These are phyloP conservation scores for Pseudisothecium myosuroides DNA, from an alignment of 225 moss, liverwort and hornwort species.

Conservation along the genomic window DNA sequence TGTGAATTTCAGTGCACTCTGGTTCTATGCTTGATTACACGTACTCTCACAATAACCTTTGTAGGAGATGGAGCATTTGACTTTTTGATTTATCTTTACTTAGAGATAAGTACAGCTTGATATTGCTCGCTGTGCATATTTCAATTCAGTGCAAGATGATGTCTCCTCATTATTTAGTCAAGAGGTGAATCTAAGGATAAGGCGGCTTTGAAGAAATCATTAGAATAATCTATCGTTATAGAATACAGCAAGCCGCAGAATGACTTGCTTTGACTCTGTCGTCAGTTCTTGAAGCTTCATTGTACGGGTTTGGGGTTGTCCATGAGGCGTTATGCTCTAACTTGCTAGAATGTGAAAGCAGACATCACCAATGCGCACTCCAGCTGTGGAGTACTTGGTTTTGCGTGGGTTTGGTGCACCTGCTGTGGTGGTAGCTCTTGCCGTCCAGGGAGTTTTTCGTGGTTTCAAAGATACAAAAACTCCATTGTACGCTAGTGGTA, in stretches of 20 bases:
- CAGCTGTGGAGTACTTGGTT: constrained; percentile 36
- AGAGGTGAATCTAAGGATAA: not conserved
- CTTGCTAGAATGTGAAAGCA: constrained; percentile 3
- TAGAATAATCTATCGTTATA: not conserved
- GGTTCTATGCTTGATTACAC: not conserved
- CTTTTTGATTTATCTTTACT: no score
- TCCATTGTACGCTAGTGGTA: constrained; percentile 36
- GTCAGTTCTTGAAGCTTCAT: not conserved
- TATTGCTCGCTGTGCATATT: not conserved
- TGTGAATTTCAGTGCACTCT: not conserved
- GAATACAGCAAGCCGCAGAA: not conserved
- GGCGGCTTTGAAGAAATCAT: not conserved
- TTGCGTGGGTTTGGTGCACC: constrained; percentile 48
- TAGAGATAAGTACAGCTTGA: not conserved
- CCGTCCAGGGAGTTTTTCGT: constrained; percentile 43
- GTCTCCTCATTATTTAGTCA: not conserved
- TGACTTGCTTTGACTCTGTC: not conserved
- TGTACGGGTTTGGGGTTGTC: not conserved
- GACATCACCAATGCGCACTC: constrained; percentile 39
- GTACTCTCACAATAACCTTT: not conserved
- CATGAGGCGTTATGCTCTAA: not conserved
- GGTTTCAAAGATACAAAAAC: constrained; percentile 56
- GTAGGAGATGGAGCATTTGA: not conserved
- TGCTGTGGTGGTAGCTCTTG: constrained; percentile 47
- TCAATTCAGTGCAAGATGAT: not conserved